Evolutionary conservation across 75 land plant genomes (phyloP), one percentile per base, ranked within the genome.

Genomic region (Gnetum montanum): DNA sequence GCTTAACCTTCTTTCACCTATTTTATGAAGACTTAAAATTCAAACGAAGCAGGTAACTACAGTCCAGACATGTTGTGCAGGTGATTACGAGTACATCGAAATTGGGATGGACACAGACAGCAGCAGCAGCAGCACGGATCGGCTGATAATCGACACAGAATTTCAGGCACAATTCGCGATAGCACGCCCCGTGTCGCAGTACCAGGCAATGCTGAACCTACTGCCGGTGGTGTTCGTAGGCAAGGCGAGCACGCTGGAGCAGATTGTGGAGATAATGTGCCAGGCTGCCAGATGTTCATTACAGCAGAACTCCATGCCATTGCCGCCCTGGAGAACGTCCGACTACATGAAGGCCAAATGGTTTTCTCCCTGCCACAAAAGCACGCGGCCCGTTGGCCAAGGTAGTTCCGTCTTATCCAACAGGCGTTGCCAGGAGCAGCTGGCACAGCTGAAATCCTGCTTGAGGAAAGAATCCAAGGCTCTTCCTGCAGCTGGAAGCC

Each of bases 271-370:
- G 62, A 60, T 80, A 11, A 87, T 90, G 84, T 83, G 62, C 22
- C 87, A 90, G 20, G 92, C 96, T 43, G 77, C 84, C 2, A 83
- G 69, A 53, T 70, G 51, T 38, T 90, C 96, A 13, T 68, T 90
- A 8, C 77, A 76, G 60, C 84, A 83, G 60, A 90, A 90, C 49
- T 69, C 84, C 16, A 86, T 90, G 96, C 92, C 82, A 24, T 64
- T 90, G 31, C 92, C 92, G 18, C 96, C 96, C 0, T 90, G 92
- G 92, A 70, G 96, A 59, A 83, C 96, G 7, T 62, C 86, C 20
- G 81, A 85, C 11, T 90, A 86, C 63, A 63, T 80, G 65, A 70
- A 69, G 52, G 71, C 96, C 7, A 90, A 90, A 34, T 90, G 96
- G 96, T 56, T 74, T 1, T 86, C 92, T 25, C 19, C 72, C 1